Evolutionary conservation across 768 basidiomycete genomes (phyloP).

Genomic region (Cystofilobasidium capitatum): DNA sequence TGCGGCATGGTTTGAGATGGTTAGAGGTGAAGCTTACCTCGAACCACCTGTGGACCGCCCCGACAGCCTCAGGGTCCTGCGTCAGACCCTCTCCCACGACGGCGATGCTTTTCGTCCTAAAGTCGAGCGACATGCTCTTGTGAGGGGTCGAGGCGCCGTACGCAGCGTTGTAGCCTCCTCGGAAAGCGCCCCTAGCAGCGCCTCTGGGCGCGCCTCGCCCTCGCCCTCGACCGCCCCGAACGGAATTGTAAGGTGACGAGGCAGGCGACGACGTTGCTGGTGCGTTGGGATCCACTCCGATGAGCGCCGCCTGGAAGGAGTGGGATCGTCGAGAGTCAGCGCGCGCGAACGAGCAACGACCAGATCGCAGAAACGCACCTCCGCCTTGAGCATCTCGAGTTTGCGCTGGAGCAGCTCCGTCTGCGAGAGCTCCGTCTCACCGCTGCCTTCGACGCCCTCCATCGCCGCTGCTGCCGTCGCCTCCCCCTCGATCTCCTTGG

Average conservation of each 20-base stretch:
- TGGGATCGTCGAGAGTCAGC: background rate
- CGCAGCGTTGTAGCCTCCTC: constrained; percentile 13
- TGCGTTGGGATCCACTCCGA: constrained; percentile 40
- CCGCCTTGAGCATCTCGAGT: constrained; percentile 13
- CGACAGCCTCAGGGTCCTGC: constrained; percentile 29
- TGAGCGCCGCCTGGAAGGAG: constrained; percentile 33
- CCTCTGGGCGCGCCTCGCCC: constrained; percentile 20
- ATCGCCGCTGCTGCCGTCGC: constrained; percentile 29
- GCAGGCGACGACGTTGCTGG: constrained; percentile 38
- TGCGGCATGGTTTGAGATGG: background rate
- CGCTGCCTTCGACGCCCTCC: constrained; percentile 31
- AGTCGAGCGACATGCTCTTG: constrained; percentile 18
- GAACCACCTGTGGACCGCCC: constrained; percentile 70
- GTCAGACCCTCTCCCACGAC: constrained; percentile 18
- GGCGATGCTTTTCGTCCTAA: constrained; percentile 18
- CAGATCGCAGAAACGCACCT: background rate
- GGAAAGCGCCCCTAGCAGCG: constrained; percentile 6
- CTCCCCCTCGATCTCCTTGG: constrained; percentile 32
- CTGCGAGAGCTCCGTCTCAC: constrained; percentile 40
- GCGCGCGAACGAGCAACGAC: background rate
- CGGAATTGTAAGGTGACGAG: constrained; percentile 46
- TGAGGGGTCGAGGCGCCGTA: background rate
- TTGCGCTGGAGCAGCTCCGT: constrained; percentile 52
- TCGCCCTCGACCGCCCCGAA: constrained; percentile 46
- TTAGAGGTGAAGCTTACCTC: constrained; percentile 47